Conservation (phyloP, 1,284 basidiomycete species). For the Wallemia hederae region DNA sequence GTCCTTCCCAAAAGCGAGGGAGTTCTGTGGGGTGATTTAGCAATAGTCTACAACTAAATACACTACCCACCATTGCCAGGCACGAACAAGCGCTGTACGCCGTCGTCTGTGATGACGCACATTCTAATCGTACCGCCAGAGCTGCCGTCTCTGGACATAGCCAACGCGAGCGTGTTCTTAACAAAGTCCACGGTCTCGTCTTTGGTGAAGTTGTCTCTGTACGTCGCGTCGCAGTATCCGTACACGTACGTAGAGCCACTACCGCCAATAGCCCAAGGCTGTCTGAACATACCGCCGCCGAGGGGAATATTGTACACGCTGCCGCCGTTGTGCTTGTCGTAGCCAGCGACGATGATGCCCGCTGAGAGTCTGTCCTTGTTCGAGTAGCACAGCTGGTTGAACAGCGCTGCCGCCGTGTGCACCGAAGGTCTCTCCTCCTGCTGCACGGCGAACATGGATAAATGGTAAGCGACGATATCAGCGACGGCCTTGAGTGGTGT, state of each 20-base stretch:
- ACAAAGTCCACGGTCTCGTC: slow-evolving; percentile 86
- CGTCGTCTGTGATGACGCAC: slow-evolving; percentile 77
- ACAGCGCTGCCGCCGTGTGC: slow-evolving; percentile 47
- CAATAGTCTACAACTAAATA: no score
- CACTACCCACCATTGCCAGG: slow-evolving; percentile 68
- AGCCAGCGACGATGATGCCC: slow-evolving; percentile 93
- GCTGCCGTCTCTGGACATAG: slow-evolving; percentile 92
- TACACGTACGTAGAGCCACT: slow-evolving; percentile 86
- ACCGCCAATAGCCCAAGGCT: slow-evolving; percentile 92
- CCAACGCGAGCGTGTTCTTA: slow-evolving; percentile 73
- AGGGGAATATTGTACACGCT: slow-evolving; percentile 89
- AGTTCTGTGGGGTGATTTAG: no score
- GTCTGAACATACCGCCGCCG: slow-evolving; percentile 72
- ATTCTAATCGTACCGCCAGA: slow-evolving; percentile 93
- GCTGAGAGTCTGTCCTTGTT: slow-evolving; percentile 75
- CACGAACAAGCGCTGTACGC: slow-evolving; percentile 71
- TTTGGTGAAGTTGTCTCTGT: slow-evolving; percentile 64
- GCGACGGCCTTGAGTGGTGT: slow-evolving; percentile 38
- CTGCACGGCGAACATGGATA: slow-evolving; percentile 44
- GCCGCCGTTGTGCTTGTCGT: slow-evolving; percentile 79
- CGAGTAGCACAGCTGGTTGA: slow-evolving; percentile 72
- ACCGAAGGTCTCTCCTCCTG: slow-evolving; percentile 43
- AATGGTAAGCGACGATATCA: slow-evolving; percentile 62
- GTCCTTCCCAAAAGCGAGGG: not conserved
- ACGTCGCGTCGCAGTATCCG: slow-evolving; percentile 97